These are phyloP conservation scores for Chenopodium berlandieri DNA, from an alignment of 148 eudicot species.

Conservation along the genomic window DNA sequence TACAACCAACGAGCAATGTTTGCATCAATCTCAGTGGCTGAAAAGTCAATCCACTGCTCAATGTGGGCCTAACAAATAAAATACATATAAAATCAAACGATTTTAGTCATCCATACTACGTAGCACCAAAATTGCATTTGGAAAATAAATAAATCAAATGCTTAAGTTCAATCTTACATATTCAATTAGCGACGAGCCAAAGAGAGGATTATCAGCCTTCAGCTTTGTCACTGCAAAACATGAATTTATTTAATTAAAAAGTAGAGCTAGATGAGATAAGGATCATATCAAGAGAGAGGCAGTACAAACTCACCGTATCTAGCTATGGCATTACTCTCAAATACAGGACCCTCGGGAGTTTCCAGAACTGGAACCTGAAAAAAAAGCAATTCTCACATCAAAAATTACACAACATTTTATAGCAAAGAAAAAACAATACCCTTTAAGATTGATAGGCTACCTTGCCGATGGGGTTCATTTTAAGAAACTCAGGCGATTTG, in stretches of 20 bases:
- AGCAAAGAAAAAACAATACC: background rate
- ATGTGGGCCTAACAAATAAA: constrained; percentile 40
- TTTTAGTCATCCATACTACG: background rate
- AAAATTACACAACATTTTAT: background rate
- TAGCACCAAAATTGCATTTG: background rate
- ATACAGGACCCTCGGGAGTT: constrained; percentile 59
- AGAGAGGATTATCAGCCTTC: constrained; percentile 49
- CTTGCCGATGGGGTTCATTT: constrained; percentile 83
- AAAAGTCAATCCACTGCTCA: constrained; percentile 71
- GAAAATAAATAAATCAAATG: background rate
- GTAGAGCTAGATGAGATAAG: constrained; percentile 1
- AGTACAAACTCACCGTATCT: constrained; percentile 48
- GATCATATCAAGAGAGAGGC: constrained; percentile 10
- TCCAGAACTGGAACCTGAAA: constrained; percentile 63
- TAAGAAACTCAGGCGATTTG: constrained; percentile 65
- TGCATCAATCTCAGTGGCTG: constrained; percentile 55
- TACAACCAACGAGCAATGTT: constrained; percentile 35
- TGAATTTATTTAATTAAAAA: background rate
- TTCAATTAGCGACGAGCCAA: constrained; percentile 49
- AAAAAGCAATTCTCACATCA: background rate
- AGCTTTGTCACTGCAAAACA: constrained; percentile 39
- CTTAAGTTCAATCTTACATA: constrained; percentile 35
- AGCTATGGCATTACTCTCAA: constrained; percentile 74
- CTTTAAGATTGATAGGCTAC: constrained; percentile 21
- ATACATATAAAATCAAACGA: background rate